Base-by-base conservation (phyloP, 2,329 filamentous ascomycete genomes). In the Aspergillus sp. region DNA sequence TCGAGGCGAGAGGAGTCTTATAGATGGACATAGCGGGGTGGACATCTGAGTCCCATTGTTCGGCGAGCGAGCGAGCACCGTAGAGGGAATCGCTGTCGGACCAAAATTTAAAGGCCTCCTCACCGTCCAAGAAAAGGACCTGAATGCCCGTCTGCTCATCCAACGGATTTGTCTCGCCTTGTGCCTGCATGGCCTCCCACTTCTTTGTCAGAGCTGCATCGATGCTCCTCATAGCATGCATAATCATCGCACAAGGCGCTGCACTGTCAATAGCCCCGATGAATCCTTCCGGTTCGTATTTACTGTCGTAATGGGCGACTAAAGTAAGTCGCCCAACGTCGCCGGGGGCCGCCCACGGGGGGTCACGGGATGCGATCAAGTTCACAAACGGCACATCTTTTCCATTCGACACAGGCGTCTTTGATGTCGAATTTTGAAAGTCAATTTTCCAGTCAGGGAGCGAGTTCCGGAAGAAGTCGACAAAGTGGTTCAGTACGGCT, bases 181-280 rank as follows among this genome's bases (percentile, higher is more conserved):
- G 81, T 4, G 81, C 83, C 64, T 86, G 75, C 85, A 93, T 91
- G 32, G 83, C 83, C 30, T 85, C 83, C 91, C 95, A 98, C 78
- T 94, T 96, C 72, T 83, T 84, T 30, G 88, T 90, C 73, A 98
- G 78, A 2, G 90, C 91, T 1, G 80, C 83, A 70, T 98, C 93
- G 49, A 99, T 86, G 64, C 87, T 90, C 66, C 88, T 83, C 63
- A 93, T 91, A 11, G 89, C 87, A 73, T 96, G 91, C 86, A 99
- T 84, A 60, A 99, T 82, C 83, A 98, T 92, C 0, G 95, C 95
- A 75, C 94, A 98, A 8, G 95, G 93, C 17, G 91, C 95, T 1
- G 95, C 95, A 69, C 92, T 96, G 73, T 99, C 95, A 13, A 87
- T 96, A 0, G 94, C 95, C 0, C 95, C 95, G 60, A 99, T 90